Evolutionary conservation across 108 stramenopile species (phyloP).

Genomic region (Chaetoceros muelleri): DNA sequence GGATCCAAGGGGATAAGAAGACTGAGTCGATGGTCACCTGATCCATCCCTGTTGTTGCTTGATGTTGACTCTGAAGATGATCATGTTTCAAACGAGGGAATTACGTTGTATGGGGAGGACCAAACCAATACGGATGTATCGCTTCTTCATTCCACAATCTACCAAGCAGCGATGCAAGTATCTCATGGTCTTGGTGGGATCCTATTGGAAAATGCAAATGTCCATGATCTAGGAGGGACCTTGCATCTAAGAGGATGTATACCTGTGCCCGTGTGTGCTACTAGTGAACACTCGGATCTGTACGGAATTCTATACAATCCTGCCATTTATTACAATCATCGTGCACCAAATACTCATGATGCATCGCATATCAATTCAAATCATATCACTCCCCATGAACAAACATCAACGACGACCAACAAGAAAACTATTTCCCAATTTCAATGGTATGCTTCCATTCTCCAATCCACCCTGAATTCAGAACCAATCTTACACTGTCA

Average conservation of each 20-base stretch:
- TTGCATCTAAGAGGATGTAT: conserved; percentile 43
- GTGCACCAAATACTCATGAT: too few relatives aligned
- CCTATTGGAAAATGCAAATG: conserved; percentile 52
- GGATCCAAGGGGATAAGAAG: not conserved
- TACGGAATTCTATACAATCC: conserved; percentile 49
- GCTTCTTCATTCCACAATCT: too few relatives aligned
- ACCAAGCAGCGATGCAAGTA: conserved; percentile 1
- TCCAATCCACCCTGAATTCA: conserved; percentile 37
- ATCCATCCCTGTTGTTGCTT: conserved; percentile 19
- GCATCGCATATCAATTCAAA: not conserved
- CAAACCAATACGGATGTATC: not conserved
- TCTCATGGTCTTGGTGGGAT: conserved; percentile 23
- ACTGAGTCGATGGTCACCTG: conserved; percentile 12
- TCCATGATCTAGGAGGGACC: conserved; percentile 37
- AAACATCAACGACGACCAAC: not conserved
- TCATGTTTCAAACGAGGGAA: not conserved
- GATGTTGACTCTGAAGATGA: not conserved
- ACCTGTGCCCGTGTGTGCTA: conserved; percentile 11
- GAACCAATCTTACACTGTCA: conserved; percentile 83
- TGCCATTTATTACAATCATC: conserved; percentile 25
- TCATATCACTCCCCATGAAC: not conserved
- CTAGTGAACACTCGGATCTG: conserved; percentile 6
- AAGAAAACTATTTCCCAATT: conserved; percentile 28
- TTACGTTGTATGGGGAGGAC: not conserved
- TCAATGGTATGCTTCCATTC: conserved; percentile 63